These are phyloP conservation scores for Calamus simplicifolius DNA, from an alignment of 176 grass and related monocot genomes.

Conservation along the genomic window DNA sequence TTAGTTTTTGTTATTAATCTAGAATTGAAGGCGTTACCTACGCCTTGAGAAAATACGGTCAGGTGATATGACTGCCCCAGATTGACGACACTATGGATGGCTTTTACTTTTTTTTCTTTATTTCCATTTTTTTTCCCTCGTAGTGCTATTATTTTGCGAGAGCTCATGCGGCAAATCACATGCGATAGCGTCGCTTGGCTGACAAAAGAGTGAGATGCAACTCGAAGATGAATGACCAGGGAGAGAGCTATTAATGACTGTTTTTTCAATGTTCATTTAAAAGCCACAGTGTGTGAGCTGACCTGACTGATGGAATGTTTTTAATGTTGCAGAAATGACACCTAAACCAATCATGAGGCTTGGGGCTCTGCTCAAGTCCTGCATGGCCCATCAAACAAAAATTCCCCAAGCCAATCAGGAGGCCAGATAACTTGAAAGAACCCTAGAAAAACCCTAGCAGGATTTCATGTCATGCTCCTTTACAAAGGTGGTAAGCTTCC, in stretches of 20 bases:
- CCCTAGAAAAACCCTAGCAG: neutral
- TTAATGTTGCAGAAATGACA: conserved; percentile 11
- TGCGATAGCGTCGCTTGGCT: no score
- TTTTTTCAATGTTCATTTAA: neutral
- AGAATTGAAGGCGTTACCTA: no score
- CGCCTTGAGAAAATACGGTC: no score
- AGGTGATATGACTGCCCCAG: no score
- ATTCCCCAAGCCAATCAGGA: conserved; percentile 11
- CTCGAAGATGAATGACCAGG: neutral
- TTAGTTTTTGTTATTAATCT: no score
- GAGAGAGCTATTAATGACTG: neutral
- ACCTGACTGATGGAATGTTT: conserved; percentile 22
- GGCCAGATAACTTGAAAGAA: neutral
- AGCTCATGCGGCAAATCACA: no score
- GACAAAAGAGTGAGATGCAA: no score
- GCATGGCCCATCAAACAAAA: conserved; percentile 4
- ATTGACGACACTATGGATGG: no score
- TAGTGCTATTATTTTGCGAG: no score
- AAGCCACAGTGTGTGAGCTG: neutral
- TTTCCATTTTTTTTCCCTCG: no score
- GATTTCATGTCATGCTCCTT: neutral
- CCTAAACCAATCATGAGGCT: conserved; percentile 17
- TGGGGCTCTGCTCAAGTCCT: neutral
- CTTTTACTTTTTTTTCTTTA: no score
- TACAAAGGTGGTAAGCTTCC: no score